Base-by-base conservation (phyloP, 257 asterid species). In the Fraxinus excelsior region DNA sequence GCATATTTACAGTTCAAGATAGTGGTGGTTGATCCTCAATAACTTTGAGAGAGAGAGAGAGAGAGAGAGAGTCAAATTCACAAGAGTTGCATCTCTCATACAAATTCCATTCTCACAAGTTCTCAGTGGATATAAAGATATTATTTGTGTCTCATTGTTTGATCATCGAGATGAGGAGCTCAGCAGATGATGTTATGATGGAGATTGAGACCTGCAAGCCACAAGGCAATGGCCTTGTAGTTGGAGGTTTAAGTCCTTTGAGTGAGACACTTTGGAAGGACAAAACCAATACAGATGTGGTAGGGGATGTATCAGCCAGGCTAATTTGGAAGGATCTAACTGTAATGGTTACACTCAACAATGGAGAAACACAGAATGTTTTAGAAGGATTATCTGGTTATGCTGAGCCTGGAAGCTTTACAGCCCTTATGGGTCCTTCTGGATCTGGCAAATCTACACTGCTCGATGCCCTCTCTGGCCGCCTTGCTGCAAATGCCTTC, bases 371-470 rank as follows among this genome's bases (percentile, higher is more conserved):
- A 0, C 98, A 91, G 80, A 92, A 89, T 67, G 99, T 94, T 38
- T 67, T 94, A 28, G 98, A 94, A 74, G 85, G 82, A 11, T 91
- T 94, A 3, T 84, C 90, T 5, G 98, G 99, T 0, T 94, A 92
- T 26, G 97, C 99, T 1, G 99, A 94, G 78, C 97, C 99, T 8
- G 99, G 99, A 73, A 84, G 94, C 35, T 89, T 94, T 67, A 94
- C 99, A 0, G 99, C 99, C 0, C 92, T 94, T 65, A 94, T 94
- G 99, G 99, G 99, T 5, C 99, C 99, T 40, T 94, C 99, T 4
- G 99, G 99, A 67, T 94, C 99, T 65, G 99, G 99, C 0, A 94
- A 94, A 67, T 94, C 98, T 12, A 93, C 99, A 0, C 85, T 95
- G 62, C 98, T 95, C 65, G 97, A 95, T 66, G 98, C 99, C 5